Percentiles rank a stretch among this genome's conserved stretches.
Evolutionary conservation across 306 rosid genomes (phyloP).

Genomic region (Potentilla sterilis): DNA sequence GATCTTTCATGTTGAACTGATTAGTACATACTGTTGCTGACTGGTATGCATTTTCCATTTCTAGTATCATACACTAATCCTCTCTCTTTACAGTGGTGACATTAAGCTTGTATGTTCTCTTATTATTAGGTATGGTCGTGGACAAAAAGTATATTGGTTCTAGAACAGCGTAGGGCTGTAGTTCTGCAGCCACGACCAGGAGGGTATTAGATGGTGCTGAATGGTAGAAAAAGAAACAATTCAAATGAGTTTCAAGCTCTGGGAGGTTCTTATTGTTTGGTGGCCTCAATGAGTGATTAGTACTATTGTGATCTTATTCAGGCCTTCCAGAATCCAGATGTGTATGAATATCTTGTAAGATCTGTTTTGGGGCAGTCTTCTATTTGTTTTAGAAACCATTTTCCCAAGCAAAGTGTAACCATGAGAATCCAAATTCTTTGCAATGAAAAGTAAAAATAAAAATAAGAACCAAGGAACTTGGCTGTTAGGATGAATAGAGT

Average conservation of each 20-base stretch:
- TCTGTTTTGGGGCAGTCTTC: slow-evolving; percentile 18
- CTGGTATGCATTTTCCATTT: slow-evolving; percentile 30
- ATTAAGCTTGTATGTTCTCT: neutral
- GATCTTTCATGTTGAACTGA: slow-evolving; percentile 56
- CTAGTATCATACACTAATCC: neutral
- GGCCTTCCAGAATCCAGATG: slow-evolving; percentile 12
- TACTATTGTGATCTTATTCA: neutral
- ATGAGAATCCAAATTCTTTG: neutral
- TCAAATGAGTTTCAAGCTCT: neutral
- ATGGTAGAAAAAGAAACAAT: neutral
- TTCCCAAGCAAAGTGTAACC: slow-evolving; percentile 1
- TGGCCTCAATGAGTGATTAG: neutral
- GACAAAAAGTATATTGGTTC: neutral
- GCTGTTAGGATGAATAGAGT: neutral
- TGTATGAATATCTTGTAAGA: slow-evolving; percentile 19
- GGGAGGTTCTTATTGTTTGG: neutral
- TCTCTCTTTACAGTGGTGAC: neutral
- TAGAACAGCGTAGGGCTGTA: neutral
- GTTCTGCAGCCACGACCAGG: neutral
- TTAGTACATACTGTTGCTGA: slow-evolving; percentile 36
- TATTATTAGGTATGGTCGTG: neutral
- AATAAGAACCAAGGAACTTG: too few species aligned
- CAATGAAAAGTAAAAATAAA: neutral
- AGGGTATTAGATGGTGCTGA: neutral
- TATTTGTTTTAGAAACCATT: neutral